Percentiles rank a stretch among this genome's conserved stretches.
Evolutionary conservation across 2,329 filamentous ascomycete genomes (phyloP).

Genomic region (Calonectria leucothoes): DNA sequence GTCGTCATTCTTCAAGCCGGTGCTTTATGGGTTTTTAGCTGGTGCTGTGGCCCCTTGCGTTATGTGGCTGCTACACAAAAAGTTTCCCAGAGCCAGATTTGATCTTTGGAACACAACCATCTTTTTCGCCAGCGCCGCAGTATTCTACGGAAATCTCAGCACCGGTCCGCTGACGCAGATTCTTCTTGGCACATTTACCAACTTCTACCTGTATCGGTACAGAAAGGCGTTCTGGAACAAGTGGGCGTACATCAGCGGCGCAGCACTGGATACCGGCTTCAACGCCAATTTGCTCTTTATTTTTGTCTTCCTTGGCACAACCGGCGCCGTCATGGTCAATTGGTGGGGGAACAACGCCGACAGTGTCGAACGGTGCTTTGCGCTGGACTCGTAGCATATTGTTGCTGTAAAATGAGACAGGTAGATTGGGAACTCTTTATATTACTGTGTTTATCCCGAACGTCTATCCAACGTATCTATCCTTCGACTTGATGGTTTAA

Average conservation of each 20-base stretch:
- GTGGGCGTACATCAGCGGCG: conserved; percentile 71
- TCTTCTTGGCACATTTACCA: conserved; percentile 70
- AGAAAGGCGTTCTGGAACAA: conserved; percentile 68
- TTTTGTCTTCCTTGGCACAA: conserved; percentile 69
- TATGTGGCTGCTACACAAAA: conserved; percentile 62
- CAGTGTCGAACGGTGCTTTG: conserved; percentile 70
- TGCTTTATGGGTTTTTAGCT: conserved; percentile 66
- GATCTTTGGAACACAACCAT: conserved; percentile 72
- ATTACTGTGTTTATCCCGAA: neutral
- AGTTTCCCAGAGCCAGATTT: conserved; percentile 64
- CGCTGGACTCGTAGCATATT: conserved; percentile 42
- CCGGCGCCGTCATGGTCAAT: conserved; percentile 66
- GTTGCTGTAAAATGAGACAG: neutral
- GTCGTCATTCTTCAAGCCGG: conserved; percentile 57
- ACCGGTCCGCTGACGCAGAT: conserved; percentile 65
- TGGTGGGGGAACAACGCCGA: conserved; percentile 72
- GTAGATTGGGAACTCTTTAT: neutral
- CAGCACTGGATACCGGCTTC: conserved; percentile 71
- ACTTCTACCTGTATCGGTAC: conserved; percentile 68
- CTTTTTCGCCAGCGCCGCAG: conserved; percentile 66
- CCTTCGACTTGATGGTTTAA: neutral
- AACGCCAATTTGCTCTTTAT: conserved; percentile 71
- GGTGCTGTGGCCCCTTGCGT: conserved; percentile 58
- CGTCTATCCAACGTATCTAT: neutral
- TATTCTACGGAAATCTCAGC: conserved; percentile 71